Percentiles rank a stretch among this genome's conserved stretches.
phyloP scores from a whole-genome alignment of 2,329 filamentous ascomycete genomes.

The Chlorencoelia australis region DNA sequence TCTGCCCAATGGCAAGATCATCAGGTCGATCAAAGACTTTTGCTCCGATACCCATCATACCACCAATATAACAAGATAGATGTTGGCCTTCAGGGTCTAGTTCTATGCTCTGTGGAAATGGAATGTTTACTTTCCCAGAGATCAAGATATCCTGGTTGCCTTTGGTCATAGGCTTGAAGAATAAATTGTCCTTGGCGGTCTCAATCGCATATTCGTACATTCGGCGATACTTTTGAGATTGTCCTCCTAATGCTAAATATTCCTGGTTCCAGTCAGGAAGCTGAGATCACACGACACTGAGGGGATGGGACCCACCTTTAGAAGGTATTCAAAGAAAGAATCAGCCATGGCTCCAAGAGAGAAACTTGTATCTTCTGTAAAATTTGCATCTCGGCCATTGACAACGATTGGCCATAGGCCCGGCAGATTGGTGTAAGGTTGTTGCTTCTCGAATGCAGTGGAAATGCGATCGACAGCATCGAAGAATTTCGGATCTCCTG shows the following conservation, averaged over 20 bases:
- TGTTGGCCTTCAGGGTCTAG: conserved; percentile 42
- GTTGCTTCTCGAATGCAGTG: conserved; percentile 41
- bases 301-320: too few relatives aligned
- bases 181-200: conserved; percentile 34
- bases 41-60: conserved; percentile 58
- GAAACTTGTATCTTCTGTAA: conserved; percentile 25
- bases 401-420: conserved; percentile 52
- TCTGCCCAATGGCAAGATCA: conserved; percentile 44
- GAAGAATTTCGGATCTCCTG: conserved; percentile 48
- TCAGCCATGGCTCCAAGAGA: conserved; percentile 45
- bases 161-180: conserved; percentile 35
- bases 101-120: too few relatives aligned
- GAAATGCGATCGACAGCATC: conserved; percentile 49
- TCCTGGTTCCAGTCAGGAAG: conserved; percentile 5
- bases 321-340: conserved; percentile 54
- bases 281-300: neutral
- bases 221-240: conserved; percentile 9
- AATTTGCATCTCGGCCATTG: conserved; percentile 36
- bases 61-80: conserved; percentile 61
- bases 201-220: conserved; percentile 36
- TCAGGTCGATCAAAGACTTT: conserved; percentile 44
- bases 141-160: conserved; percentile 32
- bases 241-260: conserved; percentile 12
- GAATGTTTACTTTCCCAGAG: conserved; percentile 35
- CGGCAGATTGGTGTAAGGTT: conserved; percentile 43